These are phyloP conservation scores for Nidularia sp. DNA, from an alignment of 768 basidiomycete species.

Conservation along the genomic window DNA sequence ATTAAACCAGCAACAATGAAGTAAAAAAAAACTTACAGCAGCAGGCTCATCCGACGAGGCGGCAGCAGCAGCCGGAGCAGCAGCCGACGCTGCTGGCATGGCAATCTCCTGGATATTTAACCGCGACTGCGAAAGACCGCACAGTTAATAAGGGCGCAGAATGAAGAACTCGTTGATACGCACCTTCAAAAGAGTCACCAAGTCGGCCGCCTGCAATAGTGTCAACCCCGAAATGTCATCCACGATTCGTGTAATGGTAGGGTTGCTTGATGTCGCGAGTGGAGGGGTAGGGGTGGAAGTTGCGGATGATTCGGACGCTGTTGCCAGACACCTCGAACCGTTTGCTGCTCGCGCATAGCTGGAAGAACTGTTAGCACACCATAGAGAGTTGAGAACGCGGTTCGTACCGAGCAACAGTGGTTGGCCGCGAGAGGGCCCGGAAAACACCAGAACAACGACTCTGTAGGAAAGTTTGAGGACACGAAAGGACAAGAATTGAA, in stretches of 20 bases:
- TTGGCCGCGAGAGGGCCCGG: constrained; percentile 37
- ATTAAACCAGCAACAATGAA: background rate
- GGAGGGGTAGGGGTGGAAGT: constrained; percentile 38
- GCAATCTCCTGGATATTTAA: constrained; percentile 98
- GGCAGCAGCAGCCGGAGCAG: constrained; percentile 52
- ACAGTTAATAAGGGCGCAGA: constrained; percentile 1
- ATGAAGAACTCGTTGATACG: constrained; percentile 11
- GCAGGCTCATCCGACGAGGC: constrained; percentile 58
- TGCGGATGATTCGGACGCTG: constrained; percentile 43
- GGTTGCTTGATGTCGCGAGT: constrained; percentile 43
- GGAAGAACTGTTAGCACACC: constrained; percentile 5
- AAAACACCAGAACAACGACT: constrained; percentile 41
- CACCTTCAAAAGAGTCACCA: constrained; percentile 90
- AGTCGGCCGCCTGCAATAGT: constrained; percentile 91
- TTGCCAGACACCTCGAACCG: constrained; percentile 53
- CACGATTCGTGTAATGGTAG: constrained; percentile 77
- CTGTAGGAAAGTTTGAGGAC: constrained; percentile 14
- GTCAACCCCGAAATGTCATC: constrained; percentile 89
- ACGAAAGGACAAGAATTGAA: background rate
- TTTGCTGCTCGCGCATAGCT: constrained; percentile 32
- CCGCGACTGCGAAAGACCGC: constrained; percentile 53
- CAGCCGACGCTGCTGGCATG: constrained; percentile 73
- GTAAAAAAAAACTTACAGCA: constrained; percentile 44
- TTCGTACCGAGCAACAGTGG: constrained; percentile 30
- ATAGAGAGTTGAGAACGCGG: constrained; percentile 5